Percentiles rank a stretch among this genome's conserved stretches.
phyloP scores from a whole-genome alignment of 495 filamentous ascomycete species.

The Neurospora sp. region DNA sequence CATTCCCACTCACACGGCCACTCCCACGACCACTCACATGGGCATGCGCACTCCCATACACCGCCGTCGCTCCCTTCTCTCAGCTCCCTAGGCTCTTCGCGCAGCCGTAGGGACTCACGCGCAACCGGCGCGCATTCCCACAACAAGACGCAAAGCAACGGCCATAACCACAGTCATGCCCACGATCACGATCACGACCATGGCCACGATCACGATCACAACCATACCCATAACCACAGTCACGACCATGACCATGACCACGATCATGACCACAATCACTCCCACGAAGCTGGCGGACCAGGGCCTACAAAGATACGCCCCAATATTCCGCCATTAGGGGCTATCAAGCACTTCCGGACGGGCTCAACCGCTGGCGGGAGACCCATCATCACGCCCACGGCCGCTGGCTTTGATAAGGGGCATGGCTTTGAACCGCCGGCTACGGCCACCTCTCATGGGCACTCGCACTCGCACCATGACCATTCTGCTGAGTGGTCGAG shows the following conservation, averaged over 20 bases:
- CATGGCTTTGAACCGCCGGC: constrained; percentile 19
- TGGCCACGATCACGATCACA: constrained; percentile 4
- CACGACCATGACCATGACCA: constrained; percentile 21
- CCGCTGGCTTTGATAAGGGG: constrained; percentile 15
- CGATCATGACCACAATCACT: constrained; percentile 9
- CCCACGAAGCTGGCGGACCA: constrained; percentile 10
- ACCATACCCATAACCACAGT: constrained; percentile 14
- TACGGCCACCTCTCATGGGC: constrained; percentile 7
- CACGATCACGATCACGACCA: constrained; percentile 26
- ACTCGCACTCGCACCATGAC: constrained; percentile 20
- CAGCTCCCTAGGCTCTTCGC: constrained; percentile 11
- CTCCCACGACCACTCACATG: constrained; percentile 29
- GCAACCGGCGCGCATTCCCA: constrained; percentile 16
- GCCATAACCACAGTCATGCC: constrained; percentile 20
- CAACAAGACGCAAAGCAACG: constrained; percentile 13
- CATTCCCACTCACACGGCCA: constrained; percentile 29
- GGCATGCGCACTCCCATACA: constrained; percentile 24
- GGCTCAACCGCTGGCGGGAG: constrained; percentile 24
- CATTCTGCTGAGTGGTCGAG: constrained; percentile 37
- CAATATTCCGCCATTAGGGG: constrained; percentile 15
- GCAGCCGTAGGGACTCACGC: constrained; percentile 12
- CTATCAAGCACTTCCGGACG: constrained; percentile 19
- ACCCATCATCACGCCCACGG: constrained; percentile 19
- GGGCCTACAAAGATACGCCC: background rate
- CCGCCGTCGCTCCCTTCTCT: constrained; percentile 18